Percentiles rank a stretch among this genome's conserved stretches.
Evolutionary conservation across 257 asterid genomes (phyloP).

Genomic region (Verbena officinalis): DNA sequence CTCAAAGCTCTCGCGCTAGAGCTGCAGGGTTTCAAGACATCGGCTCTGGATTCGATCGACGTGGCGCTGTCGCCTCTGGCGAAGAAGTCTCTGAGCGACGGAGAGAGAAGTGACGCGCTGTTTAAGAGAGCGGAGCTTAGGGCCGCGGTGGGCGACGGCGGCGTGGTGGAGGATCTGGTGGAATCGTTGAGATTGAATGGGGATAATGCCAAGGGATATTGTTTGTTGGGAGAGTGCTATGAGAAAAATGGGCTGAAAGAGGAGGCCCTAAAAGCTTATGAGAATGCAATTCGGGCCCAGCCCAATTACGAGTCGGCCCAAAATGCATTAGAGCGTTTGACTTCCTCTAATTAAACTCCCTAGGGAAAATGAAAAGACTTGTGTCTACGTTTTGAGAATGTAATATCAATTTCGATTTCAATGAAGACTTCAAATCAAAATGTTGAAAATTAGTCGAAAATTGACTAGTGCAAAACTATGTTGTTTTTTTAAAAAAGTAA

Average conservation of each 20-base stretch:
- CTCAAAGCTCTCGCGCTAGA: slow-evolving; percentile 74
- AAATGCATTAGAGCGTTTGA: slow-evolving; percentile 50
- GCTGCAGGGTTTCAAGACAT: slow-evolving; percentile 59
- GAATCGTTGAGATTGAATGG: slow-evolving; percentile 52
- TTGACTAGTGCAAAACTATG: no score
- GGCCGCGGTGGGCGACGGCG: slow-evolving; percentile 41
- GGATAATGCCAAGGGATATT: slow-evolving; percentile 48
- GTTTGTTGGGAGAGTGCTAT: slow-evolving; percentile 66
- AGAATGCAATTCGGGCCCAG: slow-evolving; percentile 44
- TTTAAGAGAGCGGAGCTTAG: slow-evolving; percentile 70
- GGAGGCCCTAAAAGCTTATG: slow-evolving; percentile 54
- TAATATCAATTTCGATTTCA: no score
- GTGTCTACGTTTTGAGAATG: neutral
- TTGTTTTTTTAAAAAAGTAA: no score
- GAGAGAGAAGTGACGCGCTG: slow-evolving; percentile 66
- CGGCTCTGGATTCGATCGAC: slow-evolving; percentile 70
- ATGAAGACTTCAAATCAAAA: no score
- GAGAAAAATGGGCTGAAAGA: slow-evolving; percentile 55
- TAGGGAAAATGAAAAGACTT: neutral
- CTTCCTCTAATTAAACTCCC: no score
- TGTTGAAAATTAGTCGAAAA: no score
- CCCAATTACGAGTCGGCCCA: slow-evolving; percentile 44
- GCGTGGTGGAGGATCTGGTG: slow-evolving; percentile 55
- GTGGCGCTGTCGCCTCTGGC: slow-evolving; percentile 62
- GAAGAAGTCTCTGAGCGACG: slow-evolving; percentile 45